Base-by-base conservation (phyloP, 2,329 filamentous ascomycete genomes). In the Fusarium zealandicum region DNA sequence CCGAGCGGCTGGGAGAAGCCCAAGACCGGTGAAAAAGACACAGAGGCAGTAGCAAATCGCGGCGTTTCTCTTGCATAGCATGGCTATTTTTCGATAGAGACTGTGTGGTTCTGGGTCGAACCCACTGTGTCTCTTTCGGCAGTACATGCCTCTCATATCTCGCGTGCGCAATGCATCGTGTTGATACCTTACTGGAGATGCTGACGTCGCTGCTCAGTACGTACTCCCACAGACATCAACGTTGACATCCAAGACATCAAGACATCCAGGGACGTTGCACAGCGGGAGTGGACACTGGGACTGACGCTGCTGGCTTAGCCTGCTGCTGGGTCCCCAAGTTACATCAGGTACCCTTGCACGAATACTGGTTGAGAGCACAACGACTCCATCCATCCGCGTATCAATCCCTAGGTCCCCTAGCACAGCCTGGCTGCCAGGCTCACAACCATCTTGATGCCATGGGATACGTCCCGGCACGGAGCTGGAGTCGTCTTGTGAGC, bases 201-300 rank as follows among this genome's bases (percentile, higher is more conserved):
- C 54, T 37, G 48, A 43, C 37, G 43, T 46, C 27, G 48, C 48
- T 42, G 20, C 22, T 42, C 30, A 5, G 22, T 25, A 25, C 14
- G 14, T 17, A 27, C 42, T 30, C 8, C 25, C 25, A 37, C 50
- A 41, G 47, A 62, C 41, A 59, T 62, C 45, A 47, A 52, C 10
- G n/a, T 27, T 46, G 45, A 30, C 6, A 28, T 30, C 45, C 42
- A 40, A 62, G 58, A 55, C 49, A 42, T 42, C 42, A 40, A 62
- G 58, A 55, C 49, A 42, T 42, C 27, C 47, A 61, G 43, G 53
- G 45, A 61, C 57, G 58, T 58, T 59, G 54, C 42, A 49, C 51
- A 42, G 28, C 37, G 44, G 42, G 17, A 40, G 56, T 46, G 51
- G 51, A 28, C 25, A 56, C 42, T 45, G 12, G 32, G 35, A 35